Conservation (phyloP, 1,284 basidiomycete genomes). For the Puccinia sorghi region DNA sequence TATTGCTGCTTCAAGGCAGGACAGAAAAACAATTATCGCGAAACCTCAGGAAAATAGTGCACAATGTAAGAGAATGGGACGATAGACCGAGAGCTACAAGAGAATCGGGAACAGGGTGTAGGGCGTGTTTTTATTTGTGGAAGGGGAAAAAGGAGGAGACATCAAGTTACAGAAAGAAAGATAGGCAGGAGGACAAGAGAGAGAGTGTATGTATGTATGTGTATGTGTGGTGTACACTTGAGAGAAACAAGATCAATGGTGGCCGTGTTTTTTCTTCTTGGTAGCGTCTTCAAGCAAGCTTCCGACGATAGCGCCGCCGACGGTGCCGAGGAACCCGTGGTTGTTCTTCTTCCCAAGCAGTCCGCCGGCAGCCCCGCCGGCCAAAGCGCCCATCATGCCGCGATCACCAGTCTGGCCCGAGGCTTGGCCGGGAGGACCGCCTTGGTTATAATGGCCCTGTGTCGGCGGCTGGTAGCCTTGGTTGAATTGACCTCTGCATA, state of each 20-base stretch:
- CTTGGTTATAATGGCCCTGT: conserved; percentile 8
- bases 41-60: no score
- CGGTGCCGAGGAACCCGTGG: conserved; percentile 28
- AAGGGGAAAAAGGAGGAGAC: no score
- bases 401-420: conserved; percentile 24
- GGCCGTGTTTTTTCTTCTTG: conserved; percentile 42
- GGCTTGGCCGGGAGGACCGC: background rate
- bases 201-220: no score
- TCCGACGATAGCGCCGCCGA: conserved; percentile 29
- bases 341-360: conserved; percentile 24
- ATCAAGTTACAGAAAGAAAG: no score
- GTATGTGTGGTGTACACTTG: no score
- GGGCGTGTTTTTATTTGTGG: no score
- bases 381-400: conserved; percentile 27
- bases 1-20: no score
- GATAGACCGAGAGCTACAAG: no score
- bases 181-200: background rate
- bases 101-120: no score
- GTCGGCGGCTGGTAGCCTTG: background rate
- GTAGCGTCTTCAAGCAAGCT: conserved; percentile 15
- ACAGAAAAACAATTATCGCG: no score
- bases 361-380: conserved; percentile 20
- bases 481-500: conserved; percentile 1
- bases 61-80: no score
- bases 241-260: no score